A percentile compares a stretch with the other conserved stretches of the same genome.
These are phyloP conservation scores for Phytophthora aleatoria DNA, from an alignment of 352 stramenopile species.

Conservation along the genomic window DNA sequence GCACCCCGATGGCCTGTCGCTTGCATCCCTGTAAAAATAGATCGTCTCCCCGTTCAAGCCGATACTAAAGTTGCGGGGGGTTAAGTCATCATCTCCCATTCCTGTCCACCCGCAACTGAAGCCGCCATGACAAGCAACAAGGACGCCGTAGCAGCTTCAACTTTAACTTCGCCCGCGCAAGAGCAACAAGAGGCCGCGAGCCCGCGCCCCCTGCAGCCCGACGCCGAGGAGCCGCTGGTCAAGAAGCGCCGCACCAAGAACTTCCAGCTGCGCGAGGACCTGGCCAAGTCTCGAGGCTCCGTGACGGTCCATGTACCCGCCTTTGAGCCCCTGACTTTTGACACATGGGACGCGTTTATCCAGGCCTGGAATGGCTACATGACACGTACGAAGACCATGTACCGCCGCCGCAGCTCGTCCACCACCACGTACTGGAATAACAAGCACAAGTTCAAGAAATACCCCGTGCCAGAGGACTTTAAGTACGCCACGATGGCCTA, in stretches of 20 bases:
- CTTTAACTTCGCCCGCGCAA: not conserved
- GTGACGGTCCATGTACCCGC: conserved; percentile 49
- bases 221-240: conserved; percentile 37
- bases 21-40: not conserved
- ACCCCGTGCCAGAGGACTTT: conserved; percentile 68
- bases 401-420: conserved; percentile 70
- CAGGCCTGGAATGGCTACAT: conserved; percentile 71
- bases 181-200: not conserved
- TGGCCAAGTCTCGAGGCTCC: conserved; percentile 55
- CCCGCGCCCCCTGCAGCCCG: conserved; percentile 3
- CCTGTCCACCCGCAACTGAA: conserved; percentile 19
- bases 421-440: conserved; percentile 78
- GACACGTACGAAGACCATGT: conserved; percentile 75
- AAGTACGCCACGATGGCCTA: conserved; percentile 87
- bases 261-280: conserved; percentile 76
- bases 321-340: conserved; percentile 63
- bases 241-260: conserved; percentile 88
- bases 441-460: conserved; percentile 78
- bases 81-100: not conserved
- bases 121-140: conserved; percentile 24
- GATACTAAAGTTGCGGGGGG: conserved; percentile 7
- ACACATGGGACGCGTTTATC: conserved; percentile 71
- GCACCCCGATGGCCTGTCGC: conserved; percentile 1
- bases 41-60: conserved; percentile 1
- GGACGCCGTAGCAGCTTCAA: conserved; percentile 20